Evolutionary conservation across 106 monocot species (phyloP).

Genomic region (Dendrobium chrysotoxum): DNA sequence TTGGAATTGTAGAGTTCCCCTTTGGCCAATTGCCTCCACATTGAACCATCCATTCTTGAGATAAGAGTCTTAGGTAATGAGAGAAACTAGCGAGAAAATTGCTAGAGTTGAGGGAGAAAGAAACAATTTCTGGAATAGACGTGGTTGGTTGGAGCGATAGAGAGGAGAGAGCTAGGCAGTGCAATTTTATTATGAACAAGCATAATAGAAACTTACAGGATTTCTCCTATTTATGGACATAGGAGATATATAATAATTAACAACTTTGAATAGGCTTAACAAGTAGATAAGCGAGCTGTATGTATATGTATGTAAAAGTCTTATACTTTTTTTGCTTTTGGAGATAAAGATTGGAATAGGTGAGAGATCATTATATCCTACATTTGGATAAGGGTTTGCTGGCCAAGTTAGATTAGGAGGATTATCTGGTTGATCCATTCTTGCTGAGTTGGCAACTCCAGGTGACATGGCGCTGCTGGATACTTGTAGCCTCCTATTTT

Average conservation of each 20-base stretch:
- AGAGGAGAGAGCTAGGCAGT: neutral
- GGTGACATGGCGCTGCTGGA: neutral
- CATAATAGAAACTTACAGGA: neutral
- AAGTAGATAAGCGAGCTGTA: neutral
- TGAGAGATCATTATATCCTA: neutral
- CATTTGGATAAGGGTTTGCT: neutral
- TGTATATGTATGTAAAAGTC: too few relatives aligned
- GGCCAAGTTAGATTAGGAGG: neutral
- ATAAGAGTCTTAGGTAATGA: neutral
- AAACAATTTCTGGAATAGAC: too few relatives aligned
- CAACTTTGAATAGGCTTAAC: neutral
- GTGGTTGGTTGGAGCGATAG: neutral
- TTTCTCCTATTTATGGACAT: neutral
- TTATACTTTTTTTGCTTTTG: neutral
- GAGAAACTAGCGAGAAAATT: neutral
- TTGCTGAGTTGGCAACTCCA: neutral
- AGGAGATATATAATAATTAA: neutral
- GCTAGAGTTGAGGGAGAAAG: too few relatives aligned
- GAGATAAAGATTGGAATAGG: neutral
- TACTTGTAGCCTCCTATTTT: neutral
- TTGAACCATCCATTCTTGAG: neutral
- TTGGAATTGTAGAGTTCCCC: too few relatives aligned
- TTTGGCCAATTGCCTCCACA: neutral
- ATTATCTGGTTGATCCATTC: neutral
- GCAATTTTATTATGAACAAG: neutral